Conservation (phyloP, 139 green algal genomes). For the Closterium sp. region DNA sequence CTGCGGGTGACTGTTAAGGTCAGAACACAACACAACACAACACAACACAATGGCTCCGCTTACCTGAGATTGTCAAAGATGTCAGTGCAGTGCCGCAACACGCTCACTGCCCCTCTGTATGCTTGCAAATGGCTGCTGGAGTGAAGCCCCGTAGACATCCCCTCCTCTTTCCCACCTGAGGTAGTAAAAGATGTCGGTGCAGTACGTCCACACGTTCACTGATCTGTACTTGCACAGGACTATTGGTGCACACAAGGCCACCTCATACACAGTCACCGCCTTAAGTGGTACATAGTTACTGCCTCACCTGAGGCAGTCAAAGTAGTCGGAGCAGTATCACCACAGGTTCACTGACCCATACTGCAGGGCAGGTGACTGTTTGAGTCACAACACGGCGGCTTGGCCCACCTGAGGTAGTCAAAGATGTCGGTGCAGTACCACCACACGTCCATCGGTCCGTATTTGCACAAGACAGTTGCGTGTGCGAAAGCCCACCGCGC, state of each 20-base stretch:
- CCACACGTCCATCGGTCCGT: conserved; percentile 96
- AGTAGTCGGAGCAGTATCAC: background rate
- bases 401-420: conserved; percentile 82
- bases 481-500: too few relatives aligned
- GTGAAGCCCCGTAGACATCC: too few relatives aligned
- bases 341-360: background rate
- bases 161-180: conserved; percentile 51
- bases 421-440: conserved; percentile 99
- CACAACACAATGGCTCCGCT: background rate
- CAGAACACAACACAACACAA: too few relatives aligned
- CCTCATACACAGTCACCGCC: background rate
- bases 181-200: conserved; percentile 99
- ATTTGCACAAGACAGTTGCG: conserved; percentile 79
- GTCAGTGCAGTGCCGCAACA: conserved; percentile 97
- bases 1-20: too few relatives aligned
- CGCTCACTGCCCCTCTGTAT: conserved; percentile 91
- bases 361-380: background rate
- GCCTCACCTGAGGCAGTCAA: background rate
- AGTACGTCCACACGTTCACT: conserved; percentile 96
- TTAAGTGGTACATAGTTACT: background rate
- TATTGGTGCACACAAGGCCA: background rate
- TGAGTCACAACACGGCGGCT: background rate
- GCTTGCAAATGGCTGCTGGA: conserved; percentile 66
- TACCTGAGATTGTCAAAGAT: conserved; percentile 95
- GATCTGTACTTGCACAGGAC: conserved; percentile 98